A percentile compares a stretch with the other conserved stretches of the same genome.
Evolutionary conservation across 805 yeast genomes (phyloP).

Genomic region (Zygosaccharomyces bisporus): DNA sequence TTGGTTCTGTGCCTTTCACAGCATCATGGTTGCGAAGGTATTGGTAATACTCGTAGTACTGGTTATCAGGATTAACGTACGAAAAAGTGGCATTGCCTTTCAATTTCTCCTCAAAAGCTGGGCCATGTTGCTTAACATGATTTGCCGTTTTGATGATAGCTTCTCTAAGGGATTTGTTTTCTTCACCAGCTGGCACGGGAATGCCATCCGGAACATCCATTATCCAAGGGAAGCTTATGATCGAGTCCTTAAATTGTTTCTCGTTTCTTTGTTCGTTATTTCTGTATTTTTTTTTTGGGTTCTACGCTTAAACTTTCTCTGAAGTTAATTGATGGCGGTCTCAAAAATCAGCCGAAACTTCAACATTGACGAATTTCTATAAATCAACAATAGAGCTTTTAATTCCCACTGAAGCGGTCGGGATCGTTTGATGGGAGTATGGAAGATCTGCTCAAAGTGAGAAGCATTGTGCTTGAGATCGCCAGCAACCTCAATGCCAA

Average conservation of each 20-base stretch:
- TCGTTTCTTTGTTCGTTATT: constrained; percentile 1
- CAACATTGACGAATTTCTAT: not conserved
- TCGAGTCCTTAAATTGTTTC: not conserved
- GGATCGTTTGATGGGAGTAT: constrained; percentile 10
- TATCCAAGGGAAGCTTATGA: not conserved
- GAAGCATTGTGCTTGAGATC: constrained; percentile 23
- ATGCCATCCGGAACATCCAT: constrained; percentile 1
- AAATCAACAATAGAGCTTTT: not conserved
- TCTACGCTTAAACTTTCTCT: not conserved
- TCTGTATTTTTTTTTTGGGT: not conserved
- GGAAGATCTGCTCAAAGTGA: constrained; percentile 28
- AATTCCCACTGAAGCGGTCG: not conserved
- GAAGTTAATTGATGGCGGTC: not conserved
- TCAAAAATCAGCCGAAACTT: not conserved
- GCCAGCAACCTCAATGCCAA: constrained; percentile 22
- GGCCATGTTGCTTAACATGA: constrained; percentile 67
- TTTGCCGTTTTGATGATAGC: constrained; percentile 68
- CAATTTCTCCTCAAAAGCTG: constrained; percentile 61
- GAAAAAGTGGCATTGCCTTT: constrained; percentile 51
- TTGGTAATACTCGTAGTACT: constrained; percentile 54
- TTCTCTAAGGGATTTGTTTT: constrained; percentile 39
- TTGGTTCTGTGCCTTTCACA: constrained; percentile 22
- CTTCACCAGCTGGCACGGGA: not conserved
- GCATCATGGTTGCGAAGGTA: not conserved
- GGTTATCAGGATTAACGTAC: constrained; percentile 56